These are phyloP conservation scores for Fomitopsis palustris DNA, from an alignment of 1,284 basidiomycete species.

Conservation along the genomic window DNA sequence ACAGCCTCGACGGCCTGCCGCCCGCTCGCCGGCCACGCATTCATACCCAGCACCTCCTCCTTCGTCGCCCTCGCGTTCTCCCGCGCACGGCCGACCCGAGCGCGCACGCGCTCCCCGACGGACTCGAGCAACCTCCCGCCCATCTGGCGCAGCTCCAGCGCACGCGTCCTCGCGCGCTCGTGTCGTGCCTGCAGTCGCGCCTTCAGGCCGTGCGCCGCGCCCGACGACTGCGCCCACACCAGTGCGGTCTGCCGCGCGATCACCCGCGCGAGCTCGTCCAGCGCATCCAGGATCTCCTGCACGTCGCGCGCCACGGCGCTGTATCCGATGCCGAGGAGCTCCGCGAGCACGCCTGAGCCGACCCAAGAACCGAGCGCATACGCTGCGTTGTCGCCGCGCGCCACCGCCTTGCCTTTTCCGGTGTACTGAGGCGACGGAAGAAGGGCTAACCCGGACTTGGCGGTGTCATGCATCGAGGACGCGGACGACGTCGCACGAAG, in stretches of 20 bases:
- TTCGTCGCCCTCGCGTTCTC: constrained; percentile 41
- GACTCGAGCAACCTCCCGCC: constrained; percentile 40
- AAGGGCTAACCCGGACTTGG: constrained; percentile 27
- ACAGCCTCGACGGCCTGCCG: constrained; percentile 5
- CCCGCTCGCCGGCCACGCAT: constrained; percentile 6
- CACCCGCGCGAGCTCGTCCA: constrained; percentile 54
- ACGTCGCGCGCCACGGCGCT: constrained; percentile 46
- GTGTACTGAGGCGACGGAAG: constrained; percentile 8
- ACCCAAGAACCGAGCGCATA: constrained; percentile 41
- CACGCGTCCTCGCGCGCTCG: constrained; percentile 51
- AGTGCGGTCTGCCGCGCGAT: constrained; percentile 38
- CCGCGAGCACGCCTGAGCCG: constrained; percentile 45
- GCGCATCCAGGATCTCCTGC: constrained; percentile 54
- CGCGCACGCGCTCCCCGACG: constrained; percentile 37
- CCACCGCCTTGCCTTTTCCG: constrained; percentile 20
- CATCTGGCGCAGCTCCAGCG: constrained; percentile 48
- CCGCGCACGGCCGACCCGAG: constrained; percentile 40
- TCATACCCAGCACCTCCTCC: constrained; percentile 28
- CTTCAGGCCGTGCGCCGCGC: constrained; percentile 41
- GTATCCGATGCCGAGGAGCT: constrained; percentile 40
- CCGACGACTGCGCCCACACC: constrained; percentile 40
- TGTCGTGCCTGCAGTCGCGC: constrained; percentile 50
- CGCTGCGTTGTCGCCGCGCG: constrained; percentile 26
- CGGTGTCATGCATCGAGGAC: constrained; percentile 17
- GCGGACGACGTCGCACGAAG: constrained; percentile 33